Evolutionary conservation across 2,329 filamentous ascomycete genomes (phyloP).

Genomic region (Paecilomyces sp.): DNA sequence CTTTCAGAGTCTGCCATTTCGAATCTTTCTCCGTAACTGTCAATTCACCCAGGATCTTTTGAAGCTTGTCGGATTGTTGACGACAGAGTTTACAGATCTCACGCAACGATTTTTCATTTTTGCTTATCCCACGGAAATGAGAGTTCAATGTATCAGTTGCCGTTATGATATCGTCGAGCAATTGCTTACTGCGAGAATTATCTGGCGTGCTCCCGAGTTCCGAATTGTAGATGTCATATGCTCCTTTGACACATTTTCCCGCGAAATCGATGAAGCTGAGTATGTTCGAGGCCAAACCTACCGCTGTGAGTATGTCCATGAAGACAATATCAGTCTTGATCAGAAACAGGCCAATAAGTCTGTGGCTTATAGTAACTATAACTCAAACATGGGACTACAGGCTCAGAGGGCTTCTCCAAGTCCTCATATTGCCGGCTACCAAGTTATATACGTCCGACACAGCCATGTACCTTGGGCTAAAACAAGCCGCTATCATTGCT

Average conservation of each 20-base stretch:
- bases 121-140: conserved; percentile 1
- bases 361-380: background rate
- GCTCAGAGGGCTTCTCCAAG: background rate
- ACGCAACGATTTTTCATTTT: conserved; percentile 5
- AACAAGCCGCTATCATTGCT: background rate
- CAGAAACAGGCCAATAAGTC: background rate
- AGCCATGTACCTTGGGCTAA: background rate
- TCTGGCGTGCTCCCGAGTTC: background rate
- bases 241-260: conserved; percentile 10
- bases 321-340: background rate
- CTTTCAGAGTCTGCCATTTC: conserved; percentile 10
- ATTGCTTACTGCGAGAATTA: background rate
- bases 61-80: background rate
- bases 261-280: conserved; percentile 16
- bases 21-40: conserved; percentile 6
- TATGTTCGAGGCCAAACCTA: conserved; percentile 14
- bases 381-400: background rate
- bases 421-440: background rate
- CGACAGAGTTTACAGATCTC: conserved; percentile 1
- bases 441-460: background rate
- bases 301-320: conserved; percentile 22
- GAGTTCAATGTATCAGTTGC: background rate
- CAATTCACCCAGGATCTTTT: conserved; percentile 2
- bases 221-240: conserved; percentile 7
- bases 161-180: background rate